Conservation (phyloP, 768 basidiomycete species). For the Plicaturopsis crispa region DNA sequence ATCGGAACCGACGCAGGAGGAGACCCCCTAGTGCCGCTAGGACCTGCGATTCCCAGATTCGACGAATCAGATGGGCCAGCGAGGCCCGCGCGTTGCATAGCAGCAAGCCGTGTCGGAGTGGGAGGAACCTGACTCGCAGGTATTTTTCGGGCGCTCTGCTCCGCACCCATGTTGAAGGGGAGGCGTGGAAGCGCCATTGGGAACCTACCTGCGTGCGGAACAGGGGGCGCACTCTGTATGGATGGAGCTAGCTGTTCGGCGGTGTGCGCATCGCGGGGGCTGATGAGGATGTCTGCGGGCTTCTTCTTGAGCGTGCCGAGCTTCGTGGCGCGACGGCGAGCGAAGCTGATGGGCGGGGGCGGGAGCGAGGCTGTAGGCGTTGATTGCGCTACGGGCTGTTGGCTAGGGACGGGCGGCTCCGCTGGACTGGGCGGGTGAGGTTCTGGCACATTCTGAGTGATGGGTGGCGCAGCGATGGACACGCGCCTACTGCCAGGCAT, state of each 20-base stretch:
- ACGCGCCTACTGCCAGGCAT: slow-evolving; percentile 18
- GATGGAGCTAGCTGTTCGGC: slow-evolving; percentile 52
- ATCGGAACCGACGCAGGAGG: slow-evolving; percentile 63
- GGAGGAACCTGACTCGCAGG: slow-evolving; percentile 59
- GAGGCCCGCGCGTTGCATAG: slow-evolving; percentile 29
- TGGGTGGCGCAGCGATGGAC: slow-evolving; percentile 13
- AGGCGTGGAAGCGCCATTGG: slow-evolving; percentile 64
- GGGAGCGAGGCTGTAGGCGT: slow-evolving; percentile 28
- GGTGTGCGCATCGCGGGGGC: slow-evolving; percentile 50
- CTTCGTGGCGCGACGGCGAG: slow-evolving; percentile 62
- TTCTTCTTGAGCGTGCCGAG: slow-evolving; percentile 57
- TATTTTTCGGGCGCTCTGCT: slow-evolving; percentile 40
- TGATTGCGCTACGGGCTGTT: slow-evolving; percentile 9
- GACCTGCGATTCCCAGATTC: slow-evolving; percentile 11
- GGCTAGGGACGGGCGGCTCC: slow-evolving; percentile 13
- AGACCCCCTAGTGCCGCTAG: slow-evolving; percentile 31
- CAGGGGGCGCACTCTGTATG: slow-evolving; percentile 73
- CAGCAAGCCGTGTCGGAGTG: slow-evolving; percentile 58
- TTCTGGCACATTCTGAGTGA: slow-evolving; percentile 16
- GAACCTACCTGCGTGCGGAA: slow-evolving; percentile 46
- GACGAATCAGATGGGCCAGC: slow-evolving; percentile 6
- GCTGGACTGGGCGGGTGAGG: slow-evolving; percentile 24
- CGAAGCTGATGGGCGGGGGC: slow-evolving; percentile 71
- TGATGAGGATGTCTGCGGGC: slow-evolving; percentile 75
- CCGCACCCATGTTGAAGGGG: slow-evolving; percentile 37